Base-by-base conservation (phyloP, 352 stramenopile genomes). In the Albugo candida region DNA sequence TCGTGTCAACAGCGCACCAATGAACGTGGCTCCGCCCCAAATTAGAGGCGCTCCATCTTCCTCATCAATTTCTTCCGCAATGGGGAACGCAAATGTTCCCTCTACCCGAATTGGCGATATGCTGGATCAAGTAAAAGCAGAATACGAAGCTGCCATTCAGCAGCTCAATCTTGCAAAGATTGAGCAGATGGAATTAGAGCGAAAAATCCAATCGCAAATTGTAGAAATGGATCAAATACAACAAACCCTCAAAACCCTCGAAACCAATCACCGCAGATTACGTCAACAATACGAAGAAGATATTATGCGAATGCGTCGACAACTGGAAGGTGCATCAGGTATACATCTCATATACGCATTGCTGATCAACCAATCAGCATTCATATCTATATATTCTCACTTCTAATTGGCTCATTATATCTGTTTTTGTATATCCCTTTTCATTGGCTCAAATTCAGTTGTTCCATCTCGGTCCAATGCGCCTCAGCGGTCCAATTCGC, bases 161-260 rank as follows among this genome's bases (percentile, higher is more conserved):
- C 77, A 89, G 52, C 65, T 89, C 1, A 86, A 87, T 58, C 85
- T 87, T 50, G 64, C 65, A 58, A 89, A 86, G 65, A 85, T 89
- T 65, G 77, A 87, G 49, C 74, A 87, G 54, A 67, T 86, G n/a
- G 77, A 86, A 49, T 65, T 87, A 54, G 74, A 89, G 55, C 77
- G 77, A 56, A 89, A 89, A 67, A 78, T 89, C 46, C 73, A 84
- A 53, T 79, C 73, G 35, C 77, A 89, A 52, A 73, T 87, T 40
- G 66, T 82, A 16, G 77, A 89, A 50, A 86, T 89, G 77, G 77
- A 89, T 61, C 74, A 87, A 61, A 85, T 89, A 54, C 77, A 89
- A 55, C 74, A 87, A 58, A 82, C 74, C 37, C 66, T 89, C 27
- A 86, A 87, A 64, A 74, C 68, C 20, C 61, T 89, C 11, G 77